Conservation (phyloP, 306 rosid species). For the Castanea sativa region DNA sequence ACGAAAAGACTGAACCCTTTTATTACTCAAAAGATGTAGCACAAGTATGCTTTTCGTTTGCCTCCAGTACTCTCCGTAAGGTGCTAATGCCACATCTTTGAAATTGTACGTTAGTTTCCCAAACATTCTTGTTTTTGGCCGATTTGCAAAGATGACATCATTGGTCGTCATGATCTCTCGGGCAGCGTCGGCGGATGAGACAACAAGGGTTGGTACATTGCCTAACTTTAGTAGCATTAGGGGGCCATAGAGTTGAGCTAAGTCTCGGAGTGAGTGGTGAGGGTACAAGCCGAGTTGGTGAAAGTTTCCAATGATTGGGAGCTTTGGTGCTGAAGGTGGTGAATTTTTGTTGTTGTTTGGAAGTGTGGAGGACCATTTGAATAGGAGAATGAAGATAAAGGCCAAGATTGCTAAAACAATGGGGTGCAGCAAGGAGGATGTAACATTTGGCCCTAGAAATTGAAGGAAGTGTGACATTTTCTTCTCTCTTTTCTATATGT, state of each 20-base stretch:
- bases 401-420: not conserved
- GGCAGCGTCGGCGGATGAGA: conserved; percentile 41
- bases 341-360: not conserved
- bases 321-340: conserved; percentile 49
- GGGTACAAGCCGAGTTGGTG: conserved; percentile 39
- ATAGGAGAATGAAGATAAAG: conserved; percentile 1
- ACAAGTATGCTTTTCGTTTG: conserved; percentile 35
- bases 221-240: conserved; percentile 50
- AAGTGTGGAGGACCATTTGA: conserved; percentile 15
- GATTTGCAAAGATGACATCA: conserved; percentile 30
- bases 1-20: conserved; percentile 21
- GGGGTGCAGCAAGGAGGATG: not conserved
- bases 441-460: not conserved
- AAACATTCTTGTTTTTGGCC: not conserved
- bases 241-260: conserved; percentile 32
- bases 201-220: conserved; percentile 28
- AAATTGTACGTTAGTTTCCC: conserved; percentile 35
- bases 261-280: conserved; percentile 28
- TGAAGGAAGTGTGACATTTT: not conserved
- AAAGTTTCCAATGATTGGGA: conserved; percentile 49
- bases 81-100: conserved; percentile 36
- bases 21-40: conserved; percentile 23
- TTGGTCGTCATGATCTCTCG: conserved; percentile 46
- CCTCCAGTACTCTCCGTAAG: conserved; percentile 51
- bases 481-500: no score